These are phyloP conservation scores for Acacia crassicarpa DNA, from an alignment of 306 rosid genomes.

Conservation along the genomic window DNA sequence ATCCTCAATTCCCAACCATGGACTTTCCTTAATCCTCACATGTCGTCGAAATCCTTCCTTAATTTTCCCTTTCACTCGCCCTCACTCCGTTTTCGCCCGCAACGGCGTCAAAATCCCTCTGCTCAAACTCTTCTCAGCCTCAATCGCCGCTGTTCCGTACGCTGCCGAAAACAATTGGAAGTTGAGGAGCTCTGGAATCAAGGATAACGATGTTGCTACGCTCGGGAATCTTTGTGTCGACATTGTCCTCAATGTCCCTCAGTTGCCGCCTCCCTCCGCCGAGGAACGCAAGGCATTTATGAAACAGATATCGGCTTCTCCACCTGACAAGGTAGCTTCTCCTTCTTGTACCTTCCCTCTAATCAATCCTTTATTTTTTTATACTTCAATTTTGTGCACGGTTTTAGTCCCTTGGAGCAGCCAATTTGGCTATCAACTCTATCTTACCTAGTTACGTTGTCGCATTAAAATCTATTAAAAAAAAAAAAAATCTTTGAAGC, in stretches of 20 bases:
- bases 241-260: conserved; percentile 81
- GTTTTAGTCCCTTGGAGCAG: neutral
- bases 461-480: neutral
- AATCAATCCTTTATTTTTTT: neutral
- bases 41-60: conserved; percentile 29
- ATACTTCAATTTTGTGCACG: neutral
- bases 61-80: conserved; percentile 20
- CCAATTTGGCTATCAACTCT: neutral
- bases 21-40: conserved; percentile 16
- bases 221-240: conserved; percentile 92
- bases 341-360: neutral
- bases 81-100: conserved; percentile 32
- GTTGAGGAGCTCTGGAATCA: conserved; percentile 35
- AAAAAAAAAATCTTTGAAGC: neutral
- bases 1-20: conserved; percentile 44
- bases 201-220: conserved; percentile 74
- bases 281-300: conserved; percentile 67
- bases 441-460: neutral
- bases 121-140: conserved; percentile 24
- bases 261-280: conserved; percentile 62
- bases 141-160: conserved; percentile 25
- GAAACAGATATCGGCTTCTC: conserved; percentile 74
- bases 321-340: conserved; percentile 71
- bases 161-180: conserved; percentile 26
- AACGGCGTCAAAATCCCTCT: conserved; percentile 40